Evolutionary conservation across 2,329 filamentous ascomycete genomes (phyloP).

Genomic region (Arthrinium phaeospermum): DNA sequence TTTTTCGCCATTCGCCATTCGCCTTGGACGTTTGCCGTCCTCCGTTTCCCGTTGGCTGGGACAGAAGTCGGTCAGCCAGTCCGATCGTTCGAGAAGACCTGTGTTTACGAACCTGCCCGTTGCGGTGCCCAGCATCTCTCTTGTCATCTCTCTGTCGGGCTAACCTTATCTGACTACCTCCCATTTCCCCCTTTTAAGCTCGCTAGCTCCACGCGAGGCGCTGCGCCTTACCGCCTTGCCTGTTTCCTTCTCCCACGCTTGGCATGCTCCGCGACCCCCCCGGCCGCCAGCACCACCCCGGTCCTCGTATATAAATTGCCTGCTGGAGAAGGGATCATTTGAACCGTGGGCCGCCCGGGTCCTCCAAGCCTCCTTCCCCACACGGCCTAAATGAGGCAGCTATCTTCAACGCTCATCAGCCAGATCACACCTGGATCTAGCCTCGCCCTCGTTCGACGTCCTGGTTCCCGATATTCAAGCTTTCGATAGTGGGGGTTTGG

Average conservation of each 20-base stretch:
- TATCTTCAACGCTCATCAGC: conserved; percentile 8
- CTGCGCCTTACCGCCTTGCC: conserved; percentile 13
- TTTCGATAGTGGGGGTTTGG: not conserved
- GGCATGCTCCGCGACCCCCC: not conserved
- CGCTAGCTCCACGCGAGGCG: not conserved
- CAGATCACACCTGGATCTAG: not conserved
- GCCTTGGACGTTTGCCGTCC: too few species aligned
- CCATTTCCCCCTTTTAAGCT: conserved; percentile 18
- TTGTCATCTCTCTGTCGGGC: not conserved
- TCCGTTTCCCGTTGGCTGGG: too few species aligned
- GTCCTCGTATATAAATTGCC: conserved; percentile 17
- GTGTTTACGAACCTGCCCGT: not conserved
- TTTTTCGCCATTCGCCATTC: not conserved
- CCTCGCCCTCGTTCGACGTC: not conserved
- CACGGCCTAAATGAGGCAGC: conserved; percentile 12
- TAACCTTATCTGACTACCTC: conserved; percentile 7
- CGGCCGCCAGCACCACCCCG: conserved; percentile 1
- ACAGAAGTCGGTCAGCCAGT: not conserved
- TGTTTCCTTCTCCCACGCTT: not conserved
- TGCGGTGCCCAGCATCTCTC: not conserved
- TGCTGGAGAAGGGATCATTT: conserved; percentile 1
- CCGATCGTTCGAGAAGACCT: conserved; percentile 10
- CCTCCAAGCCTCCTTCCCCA: conserved; percentile 20
- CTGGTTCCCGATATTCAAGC: conserved; percentile 1
- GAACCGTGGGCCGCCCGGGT: not conserved